Conservation (phyloP, 306 rosid species). For the Cyclanthera cordifolia region DNA sequence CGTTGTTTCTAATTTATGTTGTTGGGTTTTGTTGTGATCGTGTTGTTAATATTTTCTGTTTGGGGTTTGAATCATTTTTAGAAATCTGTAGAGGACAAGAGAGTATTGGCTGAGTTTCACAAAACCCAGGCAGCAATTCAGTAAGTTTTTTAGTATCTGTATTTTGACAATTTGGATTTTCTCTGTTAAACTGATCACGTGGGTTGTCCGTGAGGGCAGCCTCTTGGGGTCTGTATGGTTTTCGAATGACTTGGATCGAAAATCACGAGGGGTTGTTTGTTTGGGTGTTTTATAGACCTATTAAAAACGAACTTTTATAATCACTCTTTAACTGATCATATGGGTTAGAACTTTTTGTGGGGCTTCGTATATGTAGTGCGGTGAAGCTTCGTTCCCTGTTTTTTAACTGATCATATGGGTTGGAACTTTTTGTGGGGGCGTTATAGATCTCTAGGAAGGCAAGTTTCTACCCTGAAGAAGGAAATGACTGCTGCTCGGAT, state of each 20-base stretch:
- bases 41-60: background rate
- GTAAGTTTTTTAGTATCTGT: constrained; percentile 41
- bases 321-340: too few species aligned
- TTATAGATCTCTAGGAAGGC: constrained; percentile 41
- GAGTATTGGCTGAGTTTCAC: constrained; percentile 46
- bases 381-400: too few species aligned
- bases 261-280: too few species aligned
- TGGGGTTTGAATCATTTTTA: constrained; percentile 12
- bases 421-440: background rate
- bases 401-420: background rate
- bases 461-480: constrained; percentile 61
- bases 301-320: too few species aligned
- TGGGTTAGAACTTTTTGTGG: too few species aligned
- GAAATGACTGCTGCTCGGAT: constrained; percentile 66
- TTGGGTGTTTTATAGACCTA: too few species aligned
- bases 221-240: too few species aligned
- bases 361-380: too few species aligned
- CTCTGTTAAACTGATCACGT: too few species aligned
- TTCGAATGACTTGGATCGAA: too few species aligned
- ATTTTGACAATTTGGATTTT: background rate
- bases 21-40: background rate
- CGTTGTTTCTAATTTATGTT: background rate
- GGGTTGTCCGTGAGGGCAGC: constrained; percentile 24
- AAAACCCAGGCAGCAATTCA: constrained; percentile 76
- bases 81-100: constrained; percentile 46